A percentile compares a stretch with the other conserved stretches of the same genome.
Conservation (phyloP, 2,329 filamentous ascomycete species). For the Nectriaceae sp. region DNA sequence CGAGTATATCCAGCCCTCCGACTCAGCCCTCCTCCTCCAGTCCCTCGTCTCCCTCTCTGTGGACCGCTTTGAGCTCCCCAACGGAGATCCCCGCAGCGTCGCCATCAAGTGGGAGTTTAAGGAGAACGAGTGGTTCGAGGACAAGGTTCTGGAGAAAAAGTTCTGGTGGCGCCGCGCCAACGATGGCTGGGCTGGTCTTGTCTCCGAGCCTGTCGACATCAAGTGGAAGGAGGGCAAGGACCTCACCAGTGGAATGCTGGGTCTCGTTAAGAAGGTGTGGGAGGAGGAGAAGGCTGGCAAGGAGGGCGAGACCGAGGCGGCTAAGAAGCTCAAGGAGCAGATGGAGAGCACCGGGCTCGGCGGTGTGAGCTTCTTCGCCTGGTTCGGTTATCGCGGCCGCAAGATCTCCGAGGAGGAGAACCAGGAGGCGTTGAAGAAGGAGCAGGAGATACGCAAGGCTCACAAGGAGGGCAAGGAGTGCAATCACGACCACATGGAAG, state of each 20-base stretch:
- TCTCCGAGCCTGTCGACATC: slow-evolving; percentile 87
- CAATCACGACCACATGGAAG: slow-evolving; percentile 44
- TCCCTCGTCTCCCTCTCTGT: slow-evolving; percentile 71
- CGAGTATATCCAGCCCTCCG: slow-evolving; percentile 80
- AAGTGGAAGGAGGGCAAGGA: slow-evolving; percentile 82
- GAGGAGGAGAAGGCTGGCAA: slow-evolving; percentile 56
- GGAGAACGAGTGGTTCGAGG: slow-evolving; percentile 80
- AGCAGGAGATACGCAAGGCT: slow-evolving; percentile 56
- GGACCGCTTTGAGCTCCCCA: slow-evolving; percentile 75
- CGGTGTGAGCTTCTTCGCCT: slow-evolving; percentile 80
- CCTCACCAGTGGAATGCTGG: slow-evolving; percentile 77
- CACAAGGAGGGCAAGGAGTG: slow-evolving; percentile 53
- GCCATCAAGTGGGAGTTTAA: slow-evolving; percentile 76
- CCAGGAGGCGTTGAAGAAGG: slow-evolving; percentile 59
- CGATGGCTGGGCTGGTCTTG: slow-evolving; percentile 72
- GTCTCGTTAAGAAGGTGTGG: slow-evolving; percentile 69
- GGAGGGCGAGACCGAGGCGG: slow-evolving; percentile 46
- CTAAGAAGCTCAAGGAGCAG: slow-evolving; percentile 54
- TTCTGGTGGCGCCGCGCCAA: slow-evolving; percentile 79
- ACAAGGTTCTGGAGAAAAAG: slow-evolving; percentile 82
- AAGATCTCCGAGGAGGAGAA: slow-evolving; percentile 74
- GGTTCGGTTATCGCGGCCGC: slow-evolving; percentile 78
- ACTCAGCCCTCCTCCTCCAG: slow-evolving; percentile 71
- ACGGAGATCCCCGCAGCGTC: slow-evolving; percentile 80
- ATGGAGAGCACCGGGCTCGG: slow-evolving; percentile 63